Percentiles rank a stretch among this genome's conserved stretches.
phyloP scores from a whole-genome alignment of 2,329 filamentous ascomycete species.

The Aspergillus sp. region DNA sequence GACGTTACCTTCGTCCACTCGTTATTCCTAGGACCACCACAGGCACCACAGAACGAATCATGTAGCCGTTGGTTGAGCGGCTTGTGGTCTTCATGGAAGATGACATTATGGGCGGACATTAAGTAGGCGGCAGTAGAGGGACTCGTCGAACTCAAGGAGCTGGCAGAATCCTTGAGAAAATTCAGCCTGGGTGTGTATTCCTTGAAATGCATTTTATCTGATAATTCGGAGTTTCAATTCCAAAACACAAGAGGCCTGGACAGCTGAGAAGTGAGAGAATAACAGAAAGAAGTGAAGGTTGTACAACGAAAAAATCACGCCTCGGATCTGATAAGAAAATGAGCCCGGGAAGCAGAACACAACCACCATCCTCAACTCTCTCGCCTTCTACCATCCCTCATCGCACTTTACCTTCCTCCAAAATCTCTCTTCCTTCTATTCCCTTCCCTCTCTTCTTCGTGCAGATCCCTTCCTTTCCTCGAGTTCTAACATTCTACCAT shows the following conservation, averaged over 20 bases:
- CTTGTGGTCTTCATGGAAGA: slow-evolving; percentile 36
- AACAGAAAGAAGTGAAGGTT: background rate
- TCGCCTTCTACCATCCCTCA: slow-evolving; percentile 3
- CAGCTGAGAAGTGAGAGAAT: background rate
- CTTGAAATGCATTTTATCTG: slow-evolving; percentile 22
- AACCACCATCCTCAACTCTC: slow-evolving; percentile 8
- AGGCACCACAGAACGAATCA: slow-evolving; percentile 39
- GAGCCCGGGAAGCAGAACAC: slow-evolving; percentile 4
- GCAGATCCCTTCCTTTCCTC: background rate
- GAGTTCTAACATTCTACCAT: background rate
- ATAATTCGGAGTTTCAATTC: background rate
- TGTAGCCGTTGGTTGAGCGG: slow-evolving; percentile 32
- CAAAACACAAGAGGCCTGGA: background rate
- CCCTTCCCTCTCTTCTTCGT: slow-evolving; percentile 1
- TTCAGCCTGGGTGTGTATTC: slow-evolving; percentile 29
- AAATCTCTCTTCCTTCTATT: background rate
- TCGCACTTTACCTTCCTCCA: background rate
- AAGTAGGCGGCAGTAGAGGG: slow-evolving; percentile 45
- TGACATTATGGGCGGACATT: slow-evolving; percentile 36
- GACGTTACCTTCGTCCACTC: slow-evolving; percentile 31
- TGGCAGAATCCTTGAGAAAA: slow-evolving; percentile 40
- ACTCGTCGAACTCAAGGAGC: slow-evolving; percentile 30
- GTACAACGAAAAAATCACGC: background rate
- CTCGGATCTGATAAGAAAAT: slow-evolving; percentile 11
- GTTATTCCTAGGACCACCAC: slow-evolving; percentile 38